phyloP scores from a whole-genome alignment of 2,329 filamentous ascomycete species.

The Ophiostoma quercus region DNA sequence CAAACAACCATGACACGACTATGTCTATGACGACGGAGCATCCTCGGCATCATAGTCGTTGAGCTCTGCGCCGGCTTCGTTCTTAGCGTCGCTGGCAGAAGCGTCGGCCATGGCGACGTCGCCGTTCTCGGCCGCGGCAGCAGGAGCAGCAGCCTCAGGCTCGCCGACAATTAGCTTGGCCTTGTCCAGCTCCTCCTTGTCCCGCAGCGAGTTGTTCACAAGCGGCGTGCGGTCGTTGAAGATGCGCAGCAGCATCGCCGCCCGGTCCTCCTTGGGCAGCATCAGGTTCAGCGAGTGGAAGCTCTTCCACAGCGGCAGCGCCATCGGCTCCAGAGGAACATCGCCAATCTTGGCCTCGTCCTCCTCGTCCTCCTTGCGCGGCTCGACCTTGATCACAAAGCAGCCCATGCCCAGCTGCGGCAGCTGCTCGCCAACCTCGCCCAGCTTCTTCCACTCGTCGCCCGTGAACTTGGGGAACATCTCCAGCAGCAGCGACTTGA shows the following conservation, averaged over 20 bases:
- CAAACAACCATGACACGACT: not conserved
- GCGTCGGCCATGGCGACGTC: slow-evolving; percentile 18
- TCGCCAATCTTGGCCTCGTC: slow-evolving; percentile 15
- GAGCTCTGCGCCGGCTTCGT: slow-evolving; percentile 10
- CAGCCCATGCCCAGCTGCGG: slow-evolving; percentile 81
- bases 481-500: slow-evolving; percentile 78
- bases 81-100: not conserved
- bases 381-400: slow-evolving; percentile 80
- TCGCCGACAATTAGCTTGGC: not conserved
- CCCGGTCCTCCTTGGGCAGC: slow-evolving; percentile 94
- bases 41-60: slow-evolving; percentile 28
- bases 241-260: slow-evolving; percentile 82
- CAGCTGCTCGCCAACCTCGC: slow-evolving; percentile 82
- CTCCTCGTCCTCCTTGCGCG: slow-evolving; percentile 33
- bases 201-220: slow-evolving; percentile 60
- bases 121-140: not conserved
- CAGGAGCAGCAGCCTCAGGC: not conserved
- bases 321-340: slow-evolving; percentile 62
- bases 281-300: slow-evolving; percentile 90
- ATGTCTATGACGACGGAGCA: slow-evolving; percentile 25
- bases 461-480: slow-evolving; percentile 91
- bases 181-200: slow-evolving; percentile 29
- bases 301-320: slow-evolving; percentile 90
- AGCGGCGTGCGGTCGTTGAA: slow-evolving; percentile 86
- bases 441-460: slow-evolving; percentile 67